Conservation (phyloP, 2,329 filamentous ascomycete genomes). For the Fusarium robinianum region DNA sequence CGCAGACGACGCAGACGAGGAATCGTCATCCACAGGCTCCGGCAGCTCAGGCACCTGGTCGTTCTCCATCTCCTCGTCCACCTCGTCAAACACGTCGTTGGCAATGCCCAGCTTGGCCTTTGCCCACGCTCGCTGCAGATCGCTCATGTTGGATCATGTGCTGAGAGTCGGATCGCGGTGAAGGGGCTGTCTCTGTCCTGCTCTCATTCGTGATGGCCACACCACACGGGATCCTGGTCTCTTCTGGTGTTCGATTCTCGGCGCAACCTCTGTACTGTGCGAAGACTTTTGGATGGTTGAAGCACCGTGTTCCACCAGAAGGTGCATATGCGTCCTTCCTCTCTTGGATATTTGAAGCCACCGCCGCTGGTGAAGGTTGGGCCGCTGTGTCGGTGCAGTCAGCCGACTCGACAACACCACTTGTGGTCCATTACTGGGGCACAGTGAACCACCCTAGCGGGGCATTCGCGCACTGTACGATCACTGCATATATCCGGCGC, state of each 20-base stretch:
- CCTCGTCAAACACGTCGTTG: slow-evolving; percentile 54
- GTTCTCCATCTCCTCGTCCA: slow-evolving; percentile 56
- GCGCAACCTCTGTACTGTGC: too few species aligned
- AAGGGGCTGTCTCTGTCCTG: too few species aligned
- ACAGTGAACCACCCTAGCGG: slow-evolving; percentile 15
- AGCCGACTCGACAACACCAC: slow-evolving; percentile 23
- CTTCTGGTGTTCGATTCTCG: too few species aligned
- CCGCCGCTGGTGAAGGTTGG: slow-evolving; percentile 23
- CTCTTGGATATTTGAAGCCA: slow-evolving; percentile 11
- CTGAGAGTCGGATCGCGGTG: slow-evolving; percentile 22
- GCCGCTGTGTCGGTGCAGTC: slow-evolving; percentile 7
- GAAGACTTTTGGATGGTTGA: slow-evolving; percentile 1
- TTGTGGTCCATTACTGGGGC: slow-evolving; percentile 22
- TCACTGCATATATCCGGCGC: rapidly evolving
- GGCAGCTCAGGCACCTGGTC: slow-evolving; percentile 53
- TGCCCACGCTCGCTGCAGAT: slow-evolving; percentile 78
- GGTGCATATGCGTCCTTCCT: too few species aligned
- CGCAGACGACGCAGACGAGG: slow-evolving; percentile 73
- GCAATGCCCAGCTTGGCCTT: slow-evolving; percentile 71
- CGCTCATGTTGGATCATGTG: slow-evolving; percentile 65
- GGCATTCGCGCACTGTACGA: background rate
- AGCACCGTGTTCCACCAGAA: slow-evolving; percentile 10
- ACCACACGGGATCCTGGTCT: slow-evolving; percentile 9
- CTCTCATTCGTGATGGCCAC: slow-evolving; percentile 14
- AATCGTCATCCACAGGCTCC: slow-evolving; percentile 62